A percentile compares a stretch with the other conserved stretches of the same genome.
Evolutionary conservation across 371 early-diverging fungal genomes (phyloP).

Genomic region (Actinomortierella wolfii): DNA sequence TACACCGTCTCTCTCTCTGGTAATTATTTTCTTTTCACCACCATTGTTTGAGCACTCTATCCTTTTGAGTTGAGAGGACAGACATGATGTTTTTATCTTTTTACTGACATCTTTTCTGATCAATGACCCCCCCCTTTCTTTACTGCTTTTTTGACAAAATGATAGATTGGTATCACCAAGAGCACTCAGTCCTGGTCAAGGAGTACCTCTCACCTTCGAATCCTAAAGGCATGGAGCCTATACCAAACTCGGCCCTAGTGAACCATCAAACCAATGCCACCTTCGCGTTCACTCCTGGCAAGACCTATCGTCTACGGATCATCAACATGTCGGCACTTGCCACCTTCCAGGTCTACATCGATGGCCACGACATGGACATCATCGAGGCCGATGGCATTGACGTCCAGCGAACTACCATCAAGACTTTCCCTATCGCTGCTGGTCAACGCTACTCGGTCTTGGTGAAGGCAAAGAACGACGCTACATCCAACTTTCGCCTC

Average conservation of each 20-base stretch:
- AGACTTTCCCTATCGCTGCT: slow-evolving; percentile 55
- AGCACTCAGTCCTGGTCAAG: slow-evolving; percentile 8
- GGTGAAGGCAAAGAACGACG: slow-evolving; percentile 65
- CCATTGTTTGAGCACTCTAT: neutral
- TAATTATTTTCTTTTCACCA: neutral
- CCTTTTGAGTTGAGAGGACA: neutral
- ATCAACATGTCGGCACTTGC: slow-evolving; percentile 45
- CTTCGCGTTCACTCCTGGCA: slow-evolving; percentile 59
- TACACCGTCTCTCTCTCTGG: slow-evolving; percentile 35
- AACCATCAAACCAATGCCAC: slow-evolving; percentile 48
- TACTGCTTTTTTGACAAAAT: no score
- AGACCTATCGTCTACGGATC: slow-evolving; percentile 75
- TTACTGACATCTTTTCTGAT: neutral
- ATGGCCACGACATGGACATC: slow-evolving; percentile 69
- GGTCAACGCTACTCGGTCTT: slow-evolving; percentile 69
- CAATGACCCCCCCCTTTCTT: neutral
- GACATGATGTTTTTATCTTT: neutral
- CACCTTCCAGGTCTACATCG: slow-evolving; percentile 71
- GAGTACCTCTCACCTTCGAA: slow-evolving; percentile 11
- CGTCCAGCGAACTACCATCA: slow-evolving; percentile 51
- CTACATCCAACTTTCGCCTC: slow-evolving; percentile 63
- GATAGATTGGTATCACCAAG: slow-evolving; percentile 11
- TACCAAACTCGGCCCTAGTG: slow-evolving; percentile 49
- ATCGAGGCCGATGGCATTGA: slow-evolving; percentile 81
- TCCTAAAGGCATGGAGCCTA: slow-evolving; percentile 12